Evolutionary conservation across 2,329 filamentous ascomycete genomes (phyloP).

Genomic region (Akanthomyces muscarius): DNA sequence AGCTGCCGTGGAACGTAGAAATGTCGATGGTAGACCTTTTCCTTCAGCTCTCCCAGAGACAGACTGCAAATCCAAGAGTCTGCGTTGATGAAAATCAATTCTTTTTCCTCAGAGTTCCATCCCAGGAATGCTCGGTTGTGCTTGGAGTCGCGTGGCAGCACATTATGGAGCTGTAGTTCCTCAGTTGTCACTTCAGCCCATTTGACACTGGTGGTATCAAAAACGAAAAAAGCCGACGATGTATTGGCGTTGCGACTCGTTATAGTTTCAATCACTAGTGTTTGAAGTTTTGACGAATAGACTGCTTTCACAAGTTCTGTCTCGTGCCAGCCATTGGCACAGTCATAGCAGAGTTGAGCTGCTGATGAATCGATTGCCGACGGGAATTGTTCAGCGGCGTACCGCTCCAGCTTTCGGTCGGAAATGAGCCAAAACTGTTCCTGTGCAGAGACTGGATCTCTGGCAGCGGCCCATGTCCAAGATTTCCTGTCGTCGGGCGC

Average conservation of each 20-base stretch:
- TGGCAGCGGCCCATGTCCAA: neutral
- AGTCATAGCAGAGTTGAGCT: too few species aligned
- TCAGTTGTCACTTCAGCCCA: too few species aligned
- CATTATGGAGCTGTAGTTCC: neutral
- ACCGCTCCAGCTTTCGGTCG: neutral
- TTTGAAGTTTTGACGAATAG: too few species aligned
- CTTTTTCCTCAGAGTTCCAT: neutral
- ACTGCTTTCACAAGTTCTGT: too few species aligned
- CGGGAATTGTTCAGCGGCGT: neutral
- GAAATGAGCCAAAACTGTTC: neutral
- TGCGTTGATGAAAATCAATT: neutral
- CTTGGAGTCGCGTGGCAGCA: neutral
- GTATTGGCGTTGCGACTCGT: too few species aligned
- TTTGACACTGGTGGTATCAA: too few species aligned
- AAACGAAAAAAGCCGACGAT: too few species aligned
- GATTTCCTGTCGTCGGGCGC: neutral
- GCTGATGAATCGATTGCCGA: neutral
- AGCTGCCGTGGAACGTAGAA: neutral
- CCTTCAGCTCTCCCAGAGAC: neutral
- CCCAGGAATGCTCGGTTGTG: neutral
- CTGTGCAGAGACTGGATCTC: neutral
- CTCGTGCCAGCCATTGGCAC: too few species aligned
- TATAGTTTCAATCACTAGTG: too few species aligned
- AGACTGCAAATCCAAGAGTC: slow-evolving; percentile 4
- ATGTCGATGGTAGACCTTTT: neutral